phyloP scores from a whole-genome alignment of 169 alveolate species.

The Neospora caninum region DNA sequence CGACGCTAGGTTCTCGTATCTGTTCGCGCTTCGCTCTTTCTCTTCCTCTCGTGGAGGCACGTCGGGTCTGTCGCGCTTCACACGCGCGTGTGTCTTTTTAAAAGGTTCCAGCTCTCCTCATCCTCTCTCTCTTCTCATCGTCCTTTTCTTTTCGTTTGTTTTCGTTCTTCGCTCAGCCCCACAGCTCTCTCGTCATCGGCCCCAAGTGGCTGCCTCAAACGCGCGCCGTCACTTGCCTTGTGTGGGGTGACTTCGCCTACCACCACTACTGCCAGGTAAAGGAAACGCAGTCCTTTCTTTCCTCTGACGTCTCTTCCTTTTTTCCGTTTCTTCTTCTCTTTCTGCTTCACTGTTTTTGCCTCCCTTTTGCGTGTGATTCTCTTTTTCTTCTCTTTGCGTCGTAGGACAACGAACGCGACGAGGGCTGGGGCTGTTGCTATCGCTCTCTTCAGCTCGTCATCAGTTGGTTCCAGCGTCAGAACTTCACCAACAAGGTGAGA shows the following conservation, averaged over 20 bases:
- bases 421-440: constrained; percentile 32
- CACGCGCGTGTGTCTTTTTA: too few species aligned
- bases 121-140: too few species aligned
- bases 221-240: not conserved
- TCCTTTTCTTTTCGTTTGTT: too few species aligned
- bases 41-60: too few species aligned
- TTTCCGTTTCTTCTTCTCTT: not conserved
- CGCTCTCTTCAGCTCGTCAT: constrained; percentile 4
- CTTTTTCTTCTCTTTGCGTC: not conserved
- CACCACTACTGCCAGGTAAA: constrained; percentile 6
- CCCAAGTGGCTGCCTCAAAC: not conserved
- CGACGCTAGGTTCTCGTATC: too few species aligned
- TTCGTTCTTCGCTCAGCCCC: not conserved
- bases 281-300: too few species aligned
- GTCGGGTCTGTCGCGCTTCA: too few species aligned
- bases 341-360: not conserved
- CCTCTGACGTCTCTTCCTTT: not conserved
- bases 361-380: not conserved
- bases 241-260: not conserved
- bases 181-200: not conserved
- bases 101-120: too few species aligned
- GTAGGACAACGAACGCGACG: constrained; percentile 18
- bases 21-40: too few species aligned
- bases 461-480: not conserved
- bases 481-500: not conserved